These are phyloP conservation scores for Pythium plurisporium DNA, from an alignment of 352 stramenopile genomes.

Conservation along the genomic window DNA sequence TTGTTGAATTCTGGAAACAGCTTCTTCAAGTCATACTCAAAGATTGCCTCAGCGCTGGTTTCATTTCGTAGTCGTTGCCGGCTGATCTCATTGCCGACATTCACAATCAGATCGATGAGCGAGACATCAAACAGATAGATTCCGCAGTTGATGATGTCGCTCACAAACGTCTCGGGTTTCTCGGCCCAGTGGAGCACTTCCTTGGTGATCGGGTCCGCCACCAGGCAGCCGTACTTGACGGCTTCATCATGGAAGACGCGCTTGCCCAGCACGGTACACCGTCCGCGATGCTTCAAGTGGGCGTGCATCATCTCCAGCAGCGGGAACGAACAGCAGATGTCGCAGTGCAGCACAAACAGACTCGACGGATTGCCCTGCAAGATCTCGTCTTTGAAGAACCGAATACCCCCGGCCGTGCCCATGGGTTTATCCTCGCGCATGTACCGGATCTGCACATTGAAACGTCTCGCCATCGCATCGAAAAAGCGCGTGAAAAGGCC, in stretches of 20 bases:
- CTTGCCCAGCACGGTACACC: slow-evolving; percentile 81
- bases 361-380: slow-evolving; percentile 60
- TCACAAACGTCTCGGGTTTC: slow-evolving; percentile 88
- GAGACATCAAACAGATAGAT: slow-evolving; percentile 86
- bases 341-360: slow-evolving; percentile 83
- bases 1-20: slow-evolving; percentile 87
- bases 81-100: slow-evolving; percentile 76
- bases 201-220: slow-evolving; percentile 65
- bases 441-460: slow-evolving; percentile 86
- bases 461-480: slow-evolving; percentile 71
- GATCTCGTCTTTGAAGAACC: slow-evolving; percentile 85
- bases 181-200: slow-evolving; percentile 89
- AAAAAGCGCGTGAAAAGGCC: slow-evolving; percentile 88
- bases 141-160: slow-evolving; percentile 89
- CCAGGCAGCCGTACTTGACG: slow-evolving; percentile 86
- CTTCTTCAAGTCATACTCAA: slow-evolving; percentile 78
- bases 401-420: slow-evolving; percentile 77
- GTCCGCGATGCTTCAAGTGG: slow-evolving; percentile 67
- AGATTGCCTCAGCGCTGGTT: slow-evolving; percentile 63
- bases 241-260: slow-evolving; percentile 86
- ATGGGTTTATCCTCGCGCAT: slow-evolving; percentile 74
- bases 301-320: slow-evolving; percentile 88
- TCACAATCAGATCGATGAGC: slow-evolving; percentile 74
- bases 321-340: slow-evolving; percentile 86
- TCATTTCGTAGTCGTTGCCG: slow-evolving; percentile 72